Evolutionary conservation across 2,329 filamentous ascomycete species (phyloP), one percentile per base, ranked within the genome.

Genomic region (Alternaria sp.): DNA sequence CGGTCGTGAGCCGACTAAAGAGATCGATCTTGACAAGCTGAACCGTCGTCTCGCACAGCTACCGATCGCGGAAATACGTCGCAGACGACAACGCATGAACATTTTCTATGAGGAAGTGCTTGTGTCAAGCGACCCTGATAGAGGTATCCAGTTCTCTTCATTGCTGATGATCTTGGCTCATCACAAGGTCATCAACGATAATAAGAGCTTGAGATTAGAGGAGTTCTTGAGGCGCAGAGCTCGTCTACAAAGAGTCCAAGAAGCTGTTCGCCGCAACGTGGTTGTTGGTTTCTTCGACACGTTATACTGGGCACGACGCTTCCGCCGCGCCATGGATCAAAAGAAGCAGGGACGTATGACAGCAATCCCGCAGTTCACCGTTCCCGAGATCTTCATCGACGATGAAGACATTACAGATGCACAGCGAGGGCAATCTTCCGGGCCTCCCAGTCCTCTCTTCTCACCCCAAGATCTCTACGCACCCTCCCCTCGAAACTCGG

Each of bases 151-250:
- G 0, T 99, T 99, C 78, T 95, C 93, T 3, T 90, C 91, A 7
- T 90, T 97, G 22, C 85, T 99, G 53, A 95, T 99, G 91, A 96
- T 97, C 62, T 84, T 99, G 59, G 94, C 96, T 34, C 95, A 99
- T 79, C 97, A 99, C 85, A 99, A 98, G 74, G 93, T 99, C 74
- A 99, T 99, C 77, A 97, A 90, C 69, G 95, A 99, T 79, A 97
- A 91, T 82, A 97, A 97, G 84, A 97, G 93, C 79, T 82, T 99
- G 74, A 90, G 92, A 63, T 86, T 99, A 3, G 95, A 99, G 73
- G 95, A 99, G 76, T 99, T 97, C 78, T 81, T 99, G 58, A 90
- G 94, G 59, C 92, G 96, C 38, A 90, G 94, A 63, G 93, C 94
- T 32, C 89, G 94, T 54, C 85, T 99, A 49, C 94, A 98, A 77